Evolutionary conservation across 257 asterid genomes (phyloP), one percentile per base, ranked within the genome.

Genomic region (Solanum ossicruentum): DNA sequence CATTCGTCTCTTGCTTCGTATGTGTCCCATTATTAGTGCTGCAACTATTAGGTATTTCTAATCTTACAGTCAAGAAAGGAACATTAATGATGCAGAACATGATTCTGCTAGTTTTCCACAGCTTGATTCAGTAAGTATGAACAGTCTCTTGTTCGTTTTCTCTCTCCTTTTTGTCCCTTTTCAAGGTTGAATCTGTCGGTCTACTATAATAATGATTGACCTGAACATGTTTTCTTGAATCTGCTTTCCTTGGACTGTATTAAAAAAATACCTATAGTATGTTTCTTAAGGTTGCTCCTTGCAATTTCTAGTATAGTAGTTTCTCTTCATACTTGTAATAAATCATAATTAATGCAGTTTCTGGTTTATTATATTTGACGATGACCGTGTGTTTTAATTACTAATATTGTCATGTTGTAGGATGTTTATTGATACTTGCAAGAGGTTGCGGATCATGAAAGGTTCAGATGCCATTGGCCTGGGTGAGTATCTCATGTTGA

Each of bases 381-480:
- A 11, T 78, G 83, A 16, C 49, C 26, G 16, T 26, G 28, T 5
- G 26, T 75, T 7, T 49, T 16, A 10, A 52, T 65, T 84, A 23
- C 78, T 84, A 72, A 61, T 70, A 8, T 60, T 84, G 32, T n/a
- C 18, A 8, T 78, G 49, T 84, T 77, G 47, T 88, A 90, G 93
- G 82, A 90, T 90, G 93, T 90, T 90, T 52, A 86, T 84, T 8
- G 89, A 86, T 60, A 88, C 93, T 11, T 90, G 93, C 85, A 90
- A 89, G 85, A 87, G 90, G 84, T 67, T 90, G 86, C 84, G 92
- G 84, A 90, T 90, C 82, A 90, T 88, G 90, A 90, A 90, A 80
- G 81, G 92, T 71, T 85, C 90, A 52, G 93, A 90, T 86, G 93
- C 93, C 69, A 90, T 90, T 54, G 93, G 93, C 83, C 84, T 90